Evolutionary conservation across 1,139 yeast species (phyloP).

Genomic region (Saccharomycopsis hybrid): DNA sequence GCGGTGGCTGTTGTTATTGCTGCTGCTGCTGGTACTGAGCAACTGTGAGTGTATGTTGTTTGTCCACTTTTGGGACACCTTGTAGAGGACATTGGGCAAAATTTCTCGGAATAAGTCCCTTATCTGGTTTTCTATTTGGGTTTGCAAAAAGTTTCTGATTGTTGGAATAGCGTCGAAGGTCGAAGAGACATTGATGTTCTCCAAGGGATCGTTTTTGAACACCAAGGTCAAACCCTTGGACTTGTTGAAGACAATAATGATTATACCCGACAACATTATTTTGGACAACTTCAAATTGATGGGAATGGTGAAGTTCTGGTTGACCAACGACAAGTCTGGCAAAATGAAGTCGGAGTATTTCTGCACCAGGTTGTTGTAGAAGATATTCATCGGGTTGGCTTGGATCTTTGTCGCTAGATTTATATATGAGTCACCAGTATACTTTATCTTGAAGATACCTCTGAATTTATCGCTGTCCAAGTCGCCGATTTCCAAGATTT

Average conservation of each 20-base stretch:
- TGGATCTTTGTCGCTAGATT: conserved; percentile 78
- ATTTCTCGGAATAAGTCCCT: conserved; percentile 78
- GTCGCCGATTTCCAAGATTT: conserved; percentile 82
- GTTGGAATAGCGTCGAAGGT: conserved; percentile 83
- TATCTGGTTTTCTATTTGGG: conserved; percentile 76
- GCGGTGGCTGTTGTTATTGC: conserved; percentile 30
- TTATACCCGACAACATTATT: conserved; percentile 70
- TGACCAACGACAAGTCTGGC: conserved; percentile 62
- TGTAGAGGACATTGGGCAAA: conserved; percentile 73
- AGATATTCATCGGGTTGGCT: conserved; percentile 76
- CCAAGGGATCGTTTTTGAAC: conserved; percentile 83
- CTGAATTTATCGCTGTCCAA: conserved; percentile 72
- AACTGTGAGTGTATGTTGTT: conserved; percentile 35
- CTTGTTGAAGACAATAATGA: conserved; percentile 75
- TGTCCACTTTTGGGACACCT: conserved; percentile 67
- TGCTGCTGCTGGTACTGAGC: conserved; percentile 14
- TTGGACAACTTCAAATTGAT: conserved; percentile 69
- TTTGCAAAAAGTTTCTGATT: conserved; percentile 72
- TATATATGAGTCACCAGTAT: conserved; percentile 73
- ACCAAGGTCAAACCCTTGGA: conserved; percentile 81
- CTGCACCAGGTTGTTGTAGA: conserved; percentile 31
- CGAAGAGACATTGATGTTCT: conserved; percentile 72
- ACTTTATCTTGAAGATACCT: conserved; percentile 78
- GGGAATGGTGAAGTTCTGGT: conserved; percentile 70
- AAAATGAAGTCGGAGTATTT: conserved; percentile 42